These are phyloP conservation scores for Termitomyces sp. DNA, from an alignment of 768 basidiomycete species.

Conservation along the genomic window DNA sequence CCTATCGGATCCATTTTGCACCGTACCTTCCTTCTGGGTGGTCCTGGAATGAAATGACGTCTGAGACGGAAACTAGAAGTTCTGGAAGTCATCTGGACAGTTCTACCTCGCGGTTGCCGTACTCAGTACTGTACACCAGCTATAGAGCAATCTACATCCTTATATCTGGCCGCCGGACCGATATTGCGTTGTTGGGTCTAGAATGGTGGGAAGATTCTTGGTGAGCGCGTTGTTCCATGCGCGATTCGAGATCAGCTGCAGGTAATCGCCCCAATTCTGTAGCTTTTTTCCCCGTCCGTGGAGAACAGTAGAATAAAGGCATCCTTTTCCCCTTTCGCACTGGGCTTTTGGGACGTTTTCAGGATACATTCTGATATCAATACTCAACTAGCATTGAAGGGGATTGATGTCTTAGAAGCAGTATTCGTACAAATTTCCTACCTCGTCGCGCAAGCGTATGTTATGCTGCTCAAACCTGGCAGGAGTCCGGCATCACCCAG, in stretches of 20 bases:
- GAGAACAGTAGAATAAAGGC: background rate
- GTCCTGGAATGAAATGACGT: constrained; percentile 11
- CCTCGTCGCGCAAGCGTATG: background rate
- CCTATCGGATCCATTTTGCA: constrained; percentile 1
- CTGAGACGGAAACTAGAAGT: constrained; percentile 1
- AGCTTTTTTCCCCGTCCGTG: background rate
- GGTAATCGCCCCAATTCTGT: constrained; percentile 1
- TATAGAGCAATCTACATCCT: constrained; percentile 4
- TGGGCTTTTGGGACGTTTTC: background rate
- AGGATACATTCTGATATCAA: background rate
- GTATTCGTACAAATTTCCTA: background rate
- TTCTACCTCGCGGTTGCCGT: constrained; percentile 6
- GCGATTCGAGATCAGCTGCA: background rate
- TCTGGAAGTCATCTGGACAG: constrained; percentile 7
- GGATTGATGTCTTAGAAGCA: background rate
- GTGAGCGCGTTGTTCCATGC: background rate
- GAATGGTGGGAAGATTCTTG: constrained; percentile 5
- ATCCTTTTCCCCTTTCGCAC: background rate
- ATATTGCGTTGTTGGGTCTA: constrained; percentile 3
- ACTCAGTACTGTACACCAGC: constrained; percentile 2
- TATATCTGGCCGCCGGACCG: constrained; percentile 8
- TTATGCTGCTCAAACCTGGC: background rate
- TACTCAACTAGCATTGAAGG: background rate
- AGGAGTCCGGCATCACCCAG: background rate
- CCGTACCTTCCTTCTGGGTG: background rate